A percentile compares a stretch with the other conserved stretches of the same genome.
Conservation (phyloP, 805 yeast genomes). For the Candida patagonica region DNA sequence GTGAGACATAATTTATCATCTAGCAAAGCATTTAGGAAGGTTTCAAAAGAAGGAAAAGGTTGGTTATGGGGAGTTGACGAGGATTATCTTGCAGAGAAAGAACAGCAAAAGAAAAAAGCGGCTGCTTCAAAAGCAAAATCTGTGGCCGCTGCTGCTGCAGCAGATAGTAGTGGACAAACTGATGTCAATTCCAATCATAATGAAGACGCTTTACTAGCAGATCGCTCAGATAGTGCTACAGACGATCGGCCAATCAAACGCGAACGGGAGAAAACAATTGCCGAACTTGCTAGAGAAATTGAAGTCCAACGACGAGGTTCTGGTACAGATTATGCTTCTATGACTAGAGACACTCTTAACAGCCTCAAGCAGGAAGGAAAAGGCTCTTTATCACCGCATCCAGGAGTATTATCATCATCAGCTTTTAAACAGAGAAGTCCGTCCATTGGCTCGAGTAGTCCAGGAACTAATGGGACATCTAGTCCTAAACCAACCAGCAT, state of each 20-base stretch:
- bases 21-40: constrained; percentile 75
- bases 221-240: neutral
- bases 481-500: constrained; percentile 13
- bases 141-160: constrained; percentile 11
- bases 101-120: constrained; percentile 52
- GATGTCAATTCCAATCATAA: neutral
- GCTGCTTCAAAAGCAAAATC: constrained; percentile 20
- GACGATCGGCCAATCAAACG: constrained; percentile 9
- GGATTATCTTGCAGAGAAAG: constrained; percentile 72
- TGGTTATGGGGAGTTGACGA: constrained; percentile 94
- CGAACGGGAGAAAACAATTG: constrained; percentile 23
- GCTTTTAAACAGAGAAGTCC: constrained; percentile 1
- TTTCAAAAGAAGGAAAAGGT: constrained; percentile 82
- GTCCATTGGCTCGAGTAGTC: neutral
- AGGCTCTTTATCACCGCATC: constrained; percentile 1
- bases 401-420: constrained; percentile 1
- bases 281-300: constrained; percentile 27
- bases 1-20: constrained; percentile 83
- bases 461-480: neutral
- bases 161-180: neutral
- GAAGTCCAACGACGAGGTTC: constrained; percentile 16
- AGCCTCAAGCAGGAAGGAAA: neutral
- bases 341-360: constrained; percentile 9
- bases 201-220: neutral
- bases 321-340: constrained; percentile 6